Evolutionary conservation across 176 grass and related monocot genomes (phyloP).

Genomic region (Carex cristatella): DNA sequence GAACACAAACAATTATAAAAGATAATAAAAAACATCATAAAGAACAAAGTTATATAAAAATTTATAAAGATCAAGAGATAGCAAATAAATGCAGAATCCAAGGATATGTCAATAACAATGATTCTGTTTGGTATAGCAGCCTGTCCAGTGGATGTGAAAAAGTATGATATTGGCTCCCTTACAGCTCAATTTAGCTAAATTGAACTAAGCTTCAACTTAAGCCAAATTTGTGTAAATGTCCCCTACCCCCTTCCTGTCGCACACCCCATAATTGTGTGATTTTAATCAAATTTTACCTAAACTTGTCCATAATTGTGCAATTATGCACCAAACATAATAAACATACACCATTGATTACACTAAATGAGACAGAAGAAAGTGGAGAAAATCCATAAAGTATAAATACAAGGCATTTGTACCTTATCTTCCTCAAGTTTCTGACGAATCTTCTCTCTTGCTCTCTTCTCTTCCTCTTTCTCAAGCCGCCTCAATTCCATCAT

Average conservation of each 20-base stretch:
- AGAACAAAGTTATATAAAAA: background rate
- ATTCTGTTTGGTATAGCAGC: background rate
- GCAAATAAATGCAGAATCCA: background rate
- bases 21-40: background rate
- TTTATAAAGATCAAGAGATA: background rate
- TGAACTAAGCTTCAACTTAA: background rate
- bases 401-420: conserved; percentile 26
- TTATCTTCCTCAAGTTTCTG: conserved; percentile 98
- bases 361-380: background rate
- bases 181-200: background rate
- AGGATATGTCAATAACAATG: background rate
- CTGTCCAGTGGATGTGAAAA: background rate
- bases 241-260: background rate
- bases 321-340: background rate
- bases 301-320: background rate
- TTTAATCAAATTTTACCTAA: background rate
- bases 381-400: conserved; percentile 9
- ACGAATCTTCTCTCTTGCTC: conserved; percentile 90
- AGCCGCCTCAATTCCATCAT: conserved; percentile 75
- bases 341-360: background rate
- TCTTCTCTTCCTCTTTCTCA: conserved; percentile 97
- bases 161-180: background rate
- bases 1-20: background rate
- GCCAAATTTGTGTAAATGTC: background rate
- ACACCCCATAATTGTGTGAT: background rate